A percentile compares a stretch with the other conserved stretches of the same genome.
Conservation (phyloP, 2,329 filamentous ascomycete species). For the Ambrosiella xylebori region DNA sequence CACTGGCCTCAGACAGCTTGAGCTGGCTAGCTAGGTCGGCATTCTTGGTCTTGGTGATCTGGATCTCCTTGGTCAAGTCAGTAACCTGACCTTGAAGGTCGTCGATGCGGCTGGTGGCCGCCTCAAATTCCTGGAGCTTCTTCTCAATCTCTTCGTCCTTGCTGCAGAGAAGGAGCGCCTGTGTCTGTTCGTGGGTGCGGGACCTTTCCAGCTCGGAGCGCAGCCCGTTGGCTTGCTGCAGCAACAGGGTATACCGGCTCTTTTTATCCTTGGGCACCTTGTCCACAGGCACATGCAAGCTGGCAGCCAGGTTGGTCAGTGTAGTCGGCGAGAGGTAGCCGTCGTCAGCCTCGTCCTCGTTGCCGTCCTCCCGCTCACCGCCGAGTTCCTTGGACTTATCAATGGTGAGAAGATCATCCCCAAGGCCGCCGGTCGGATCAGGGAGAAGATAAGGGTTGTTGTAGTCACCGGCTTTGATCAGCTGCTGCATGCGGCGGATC, state of each 20-base stretch:
- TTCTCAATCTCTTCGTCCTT: constrained; percentile 3
- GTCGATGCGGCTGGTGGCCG: neutral
- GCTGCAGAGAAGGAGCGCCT: neutral
- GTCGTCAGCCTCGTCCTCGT: neutral
- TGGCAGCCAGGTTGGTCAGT: neutral
- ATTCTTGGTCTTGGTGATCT: too few species aligned
- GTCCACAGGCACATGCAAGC: neutral
- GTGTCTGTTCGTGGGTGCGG: neutral
- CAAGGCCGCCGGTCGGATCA: neutral
- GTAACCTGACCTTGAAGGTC: neutral
- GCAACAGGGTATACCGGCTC: neutral
- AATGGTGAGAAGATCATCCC: neutral
- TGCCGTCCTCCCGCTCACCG: neutral
- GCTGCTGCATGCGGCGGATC: neutral
- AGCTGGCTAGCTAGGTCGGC: too few species aligned
- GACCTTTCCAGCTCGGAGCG: neutral
- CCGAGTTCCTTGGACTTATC: neutral
- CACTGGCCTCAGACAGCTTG: too few species aligned
- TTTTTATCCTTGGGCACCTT: neutral
- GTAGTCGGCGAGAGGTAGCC: neutral
- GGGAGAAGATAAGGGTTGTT: neutral
- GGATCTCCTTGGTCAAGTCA: too few species aligned
- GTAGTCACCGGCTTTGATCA: neutral
- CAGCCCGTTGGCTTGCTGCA: neutral
- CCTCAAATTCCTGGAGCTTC: neutral